Conservation (phyloP, 2,329 filamentous ascomycete species). For the Diaporthe ampelina region DNA sequence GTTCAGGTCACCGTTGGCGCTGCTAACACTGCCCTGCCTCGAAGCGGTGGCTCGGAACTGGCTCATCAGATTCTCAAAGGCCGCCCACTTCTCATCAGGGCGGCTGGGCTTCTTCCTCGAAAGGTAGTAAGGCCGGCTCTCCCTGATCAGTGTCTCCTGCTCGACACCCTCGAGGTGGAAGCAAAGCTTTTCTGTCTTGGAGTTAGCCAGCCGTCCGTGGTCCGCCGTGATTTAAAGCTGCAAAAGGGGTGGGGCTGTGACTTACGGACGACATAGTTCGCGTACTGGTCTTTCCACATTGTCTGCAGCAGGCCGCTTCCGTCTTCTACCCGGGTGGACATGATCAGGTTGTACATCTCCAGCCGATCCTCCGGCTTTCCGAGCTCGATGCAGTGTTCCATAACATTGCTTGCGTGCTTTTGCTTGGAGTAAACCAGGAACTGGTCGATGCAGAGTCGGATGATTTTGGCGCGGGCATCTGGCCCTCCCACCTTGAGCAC, state of each 20-base stretch:
- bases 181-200: conserved; percentile 81
- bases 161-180: conserved; percentile 72
- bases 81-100: conserved; percentile 67
- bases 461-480: conserved; percentile 80
- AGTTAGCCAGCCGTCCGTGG: conserved; percentile 44
- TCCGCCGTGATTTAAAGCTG: background rate
- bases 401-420: conserved; percentile 97
- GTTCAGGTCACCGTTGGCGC: conserved; percentile 37
- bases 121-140: conserved; percentile 74
- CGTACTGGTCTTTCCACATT: conserved; percentile 91
- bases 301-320: conserved; percentile 79
- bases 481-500: conserved; percentile 84
- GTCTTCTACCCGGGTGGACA: conserved; percentile 67
- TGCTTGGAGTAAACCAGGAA: conserved; percentile 87
- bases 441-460: conserved; percentile 79
- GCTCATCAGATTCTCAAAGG: conserved; percentile 70
- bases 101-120: conserved; percentile 76
- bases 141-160: conserved; percentile 70
- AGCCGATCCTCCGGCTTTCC: conserved; percentile 78
- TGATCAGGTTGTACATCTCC: conserved; percentile 76
- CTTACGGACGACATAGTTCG: conserved; percentile 97
- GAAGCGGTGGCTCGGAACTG: conserved; percentile 43
- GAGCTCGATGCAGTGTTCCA: conserved; percentile 88
- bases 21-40: conserved; percentile 47
- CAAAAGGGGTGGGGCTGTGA: conserved; percentile 45